These are phyloP conservation scores for Penicillium sumatraense DNA, from an alignment of 2,329 filamentous ascomycete genomes.

Conservation along the genomic window DNA sequence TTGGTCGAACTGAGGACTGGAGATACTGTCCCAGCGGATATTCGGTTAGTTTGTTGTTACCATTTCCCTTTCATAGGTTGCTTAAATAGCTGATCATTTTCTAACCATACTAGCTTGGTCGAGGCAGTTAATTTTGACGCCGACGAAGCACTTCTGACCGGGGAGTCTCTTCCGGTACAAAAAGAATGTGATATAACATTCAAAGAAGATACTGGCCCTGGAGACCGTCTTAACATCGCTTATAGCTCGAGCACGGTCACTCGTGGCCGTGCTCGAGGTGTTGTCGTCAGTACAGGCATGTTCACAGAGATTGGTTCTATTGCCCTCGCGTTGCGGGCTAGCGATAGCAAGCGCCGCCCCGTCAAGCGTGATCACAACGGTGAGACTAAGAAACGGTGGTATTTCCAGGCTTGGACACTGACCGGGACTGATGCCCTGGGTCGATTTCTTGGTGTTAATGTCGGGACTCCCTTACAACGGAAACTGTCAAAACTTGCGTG, in stretches of 20 bases:
- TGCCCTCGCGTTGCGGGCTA: constrained; percentile 65
- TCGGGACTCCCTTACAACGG: constrained; percentile 71
- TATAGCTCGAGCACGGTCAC: constrained; percentile 67
- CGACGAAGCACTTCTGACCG: constrained; percentile 69
- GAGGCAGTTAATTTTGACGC: constrained; percentile 74
- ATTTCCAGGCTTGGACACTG: constrained; percentile 55
- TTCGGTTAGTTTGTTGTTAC: constrained; percentile 50
- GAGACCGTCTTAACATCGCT: constrained; percentile 65
- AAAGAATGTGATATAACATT: constrained; percentile 55
- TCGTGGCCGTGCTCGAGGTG: constrained; percentile 62
- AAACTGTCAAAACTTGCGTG: constrained; percentile 72
- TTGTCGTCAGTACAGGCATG: constrained; percentile 67
- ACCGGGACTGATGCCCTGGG: constrained; percentile 64
- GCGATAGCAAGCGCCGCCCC: constrained; percentile 56
- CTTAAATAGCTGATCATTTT: not conserved
- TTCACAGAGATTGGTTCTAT: constrained; percentile 68
- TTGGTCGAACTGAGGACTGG: constrained; percentile 60
- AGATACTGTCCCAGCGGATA: constrained; percentile 65
- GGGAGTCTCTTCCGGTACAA: constrained; percentile 64
- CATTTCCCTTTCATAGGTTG: not conserved
- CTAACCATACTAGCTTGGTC: constrained; percentile 44
- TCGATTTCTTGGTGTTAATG: constrained; percentile 68
- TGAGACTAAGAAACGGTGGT: constrained; percentile 58
- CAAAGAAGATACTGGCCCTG: constrained; percentile 58
- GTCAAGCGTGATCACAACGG: constrained; percentile 57